These are phyloP conservation scores for Phaeosphaeria sp. DNA, from an alignment of 2,329 filamentous ascomycete genomes.

Conservation along the genomic window DNA sequence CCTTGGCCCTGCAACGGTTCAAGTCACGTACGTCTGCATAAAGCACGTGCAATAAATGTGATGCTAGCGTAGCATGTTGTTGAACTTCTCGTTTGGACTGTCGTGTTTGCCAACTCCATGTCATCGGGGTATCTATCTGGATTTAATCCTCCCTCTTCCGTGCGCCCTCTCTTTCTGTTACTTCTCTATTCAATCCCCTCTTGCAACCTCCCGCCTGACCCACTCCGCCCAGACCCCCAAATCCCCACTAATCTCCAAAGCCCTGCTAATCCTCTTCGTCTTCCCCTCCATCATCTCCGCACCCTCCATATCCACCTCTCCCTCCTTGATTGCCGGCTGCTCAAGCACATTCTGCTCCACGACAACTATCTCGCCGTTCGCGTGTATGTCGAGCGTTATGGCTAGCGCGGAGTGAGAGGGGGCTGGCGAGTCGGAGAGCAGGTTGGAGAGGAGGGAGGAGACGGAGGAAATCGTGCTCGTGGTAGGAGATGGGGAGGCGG, in stretches of 20 bases:
- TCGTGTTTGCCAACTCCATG: too few species aligned
- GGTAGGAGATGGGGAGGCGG: conserved; percentile 13
- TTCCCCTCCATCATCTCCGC: conserved; percentile 27
- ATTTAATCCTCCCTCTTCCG: too few species aligned
- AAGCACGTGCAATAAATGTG: too few species aligned
- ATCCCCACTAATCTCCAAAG: conserved; percentile 57
- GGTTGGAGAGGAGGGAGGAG: conserved; percentile 8
- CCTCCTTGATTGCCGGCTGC: conserved; percentile 15
- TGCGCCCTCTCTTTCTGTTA: too few species aligned
- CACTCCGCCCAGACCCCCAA: conserved; percentile 61
- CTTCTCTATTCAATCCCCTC: neutral
- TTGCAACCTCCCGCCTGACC: conserved; percentile 40
- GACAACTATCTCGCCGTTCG: conserved; percentile 66
- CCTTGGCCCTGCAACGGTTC: too few species aligned
- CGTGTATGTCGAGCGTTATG: conserved; percentile 64
- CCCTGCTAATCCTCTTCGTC: conserved; percentile 49
- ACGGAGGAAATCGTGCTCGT: neutral
- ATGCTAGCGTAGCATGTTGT: too few species aligned
- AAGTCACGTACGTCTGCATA: too few species aligned
- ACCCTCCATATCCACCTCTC: conserved; percentile 36
- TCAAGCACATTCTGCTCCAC: conserved; percentile 63
- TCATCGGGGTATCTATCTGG: too few species aligned
- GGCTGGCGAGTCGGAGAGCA: conserved; percentile 19
- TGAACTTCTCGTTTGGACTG: too few species aligned
- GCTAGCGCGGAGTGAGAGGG: conserved; percentile 52